Evolutionary conservation across 345 rosid species (phyloP).

Genomic region (Acer campestre): DNA sequence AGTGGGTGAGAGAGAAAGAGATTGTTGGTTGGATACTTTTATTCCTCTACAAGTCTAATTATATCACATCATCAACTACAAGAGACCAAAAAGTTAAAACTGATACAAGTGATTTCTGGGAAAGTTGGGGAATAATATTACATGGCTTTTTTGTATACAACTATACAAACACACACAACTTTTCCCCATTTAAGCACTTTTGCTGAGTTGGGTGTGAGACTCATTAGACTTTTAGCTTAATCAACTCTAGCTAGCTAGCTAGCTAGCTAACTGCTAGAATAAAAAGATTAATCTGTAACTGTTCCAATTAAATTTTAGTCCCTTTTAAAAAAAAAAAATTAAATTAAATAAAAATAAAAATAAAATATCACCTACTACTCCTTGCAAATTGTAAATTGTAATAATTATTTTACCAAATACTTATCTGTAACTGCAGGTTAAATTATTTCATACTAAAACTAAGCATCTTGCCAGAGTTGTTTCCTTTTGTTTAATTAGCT

Average conservation of each 20-base stretch:
- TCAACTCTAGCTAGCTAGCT: background rate
- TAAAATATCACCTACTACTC: background rate
- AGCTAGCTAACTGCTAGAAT: background rate
- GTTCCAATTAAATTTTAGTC: background rate
- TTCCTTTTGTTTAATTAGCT: background rate
- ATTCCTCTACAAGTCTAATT: constrained; percentile 10
- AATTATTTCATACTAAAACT: background rate
- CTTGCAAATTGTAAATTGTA: background rate
- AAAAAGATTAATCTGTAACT: background rate
- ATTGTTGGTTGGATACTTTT: constrained; percentile 27
- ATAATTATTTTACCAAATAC: constrained; percentile 1
- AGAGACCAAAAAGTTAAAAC: constrained; percentile 6
- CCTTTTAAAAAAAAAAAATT: no score
- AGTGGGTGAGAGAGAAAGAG: background rate
- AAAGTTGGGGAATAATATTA: constrained; percentile 9
- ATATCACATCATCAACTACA: background rate
- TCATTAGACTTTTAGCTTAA: background rate
- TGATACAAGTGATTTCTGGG: background rate
- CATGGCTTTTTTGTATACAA: background rate
- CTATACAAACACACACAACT: constrained; percentile 3
- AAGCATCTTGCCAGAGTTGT: background rate
- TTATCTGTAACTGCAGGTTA: background rate
- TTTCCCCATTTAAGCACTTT: background rate
- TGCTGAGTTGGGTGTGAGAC: constrained; percentile 9
- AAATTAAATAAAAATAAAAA: no score